Conservation (phyloP, 2,329 filamentous ascomycete genomes). For the Monosporascus sp. region DNA sequence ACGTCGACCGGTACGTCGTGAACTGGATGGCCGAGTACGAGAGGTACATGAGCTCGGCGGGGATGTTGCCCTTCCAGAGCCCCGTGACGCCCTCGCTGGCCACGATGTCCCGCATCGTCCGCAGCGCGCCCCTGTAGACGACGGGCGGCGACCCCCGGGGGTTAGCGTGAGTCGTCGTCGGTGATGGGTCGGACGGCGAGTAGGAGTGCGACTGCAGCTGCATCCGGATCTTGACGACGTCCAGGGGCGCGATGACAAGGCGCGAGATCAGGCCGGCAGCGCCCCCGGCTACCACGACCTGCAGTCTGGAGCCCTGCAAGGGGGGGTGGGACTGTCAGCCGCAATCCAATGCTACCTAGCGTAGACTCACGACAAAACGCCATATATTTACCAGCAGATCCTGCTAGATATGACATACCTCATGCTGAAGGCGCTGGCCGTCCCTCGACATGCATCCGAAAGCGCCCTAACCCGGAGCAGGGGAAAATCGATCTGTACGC, state of each 20-base stretch:
- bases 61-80: constrained; percentile 97
- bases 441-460: constrained; percentile 39
- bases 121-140: constrained; percentile 69
- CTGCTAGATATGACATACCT: constrained; percentile 32
- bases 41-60: constrained; percentile 90
- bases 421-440: constrained; percentile 50
- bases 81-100: constrained; percentile 75
- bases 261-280: constrained; percentile 82
- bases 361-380: neutral
- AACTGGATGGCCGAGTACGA: constrained; percentile 89
- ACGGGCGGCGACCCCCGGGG: constrained; percentile 35
- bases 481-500: neutral
- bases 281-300: constrained; percentile 51
- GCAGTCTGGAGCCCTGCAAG: constrained; percentile 46
- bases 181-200: constrained; percentile 52
- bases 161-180: constrained; percentile 27
- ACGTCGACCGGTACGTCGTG: constrained; percentile 73
- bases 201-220: constrained; percentile 87
- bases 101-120: constrained; percentile 72
- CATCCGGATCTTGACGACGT: constrained; percentile 96
- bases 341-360: constrained; percentile 1
- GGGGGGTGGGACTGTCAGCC: constrained; percentile 1
- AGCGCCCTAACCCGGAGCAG: constrained; percentile 20
- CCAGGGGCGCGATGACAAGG: constrained; percentile 90
- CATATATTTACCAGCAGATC: neutral